phyloP scores from a whole-genome alignment of 805 yeast species.

The Nakazawaea peltata region DNA sequence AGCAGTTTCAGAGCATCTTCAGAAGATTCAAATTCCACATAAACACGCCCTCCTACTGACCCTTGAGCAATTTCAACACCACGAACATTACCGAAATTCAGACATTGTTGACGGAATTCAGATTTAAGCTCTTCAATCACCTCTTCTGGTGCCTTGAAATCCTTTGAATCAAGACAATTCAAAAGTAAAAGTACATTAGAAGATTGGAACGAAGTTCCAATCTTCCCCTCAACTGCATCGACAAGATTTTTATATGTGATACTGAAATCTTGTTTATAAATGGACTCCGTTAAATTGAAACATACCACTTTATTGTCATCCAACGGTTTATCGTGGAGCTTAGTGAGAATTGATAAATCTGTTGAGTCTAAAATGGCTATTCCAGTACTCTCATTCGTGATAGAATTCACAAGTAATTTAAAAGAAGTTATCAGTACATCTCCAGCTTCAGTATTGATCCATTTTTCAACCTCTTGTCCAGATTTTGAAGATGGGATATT shows the following conservation, averaged over 20 bases:
- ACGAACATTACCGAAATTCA: conserved; percentile 44
- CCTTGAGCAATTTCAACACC: conserved; percentile 41
- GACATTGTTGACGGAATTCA: conserved; percentile 44
- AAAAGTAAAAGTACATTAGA: conserved; percentile 54
- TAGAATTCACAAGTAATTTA: conserved; percentile 36
- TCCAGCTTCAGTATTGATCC: conserved; percentile 28
- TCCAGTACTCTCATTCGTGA: conserved; percentile 46
- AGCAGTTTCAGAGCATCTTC: conserved; percentile 35
- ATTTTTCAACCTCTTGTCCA: conserved; percentile 35
- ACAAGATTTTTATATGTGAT: conserved; percentile 12
- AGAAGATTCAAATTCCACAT: conserved; percentile 49
- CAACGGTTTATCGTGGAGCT: too few species aligned
- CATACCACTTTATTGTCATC: conserved; percentile 8
- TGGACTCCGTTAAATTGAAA: conserved; percentile 2
- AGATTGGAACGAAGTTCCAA: conserved; percentile 14
- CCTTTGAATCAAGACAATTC: conserved; percentile 60
- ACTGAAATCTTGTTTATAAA: conserved; percentile 1
- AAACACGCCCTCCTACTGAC: conserved; percentile 67
- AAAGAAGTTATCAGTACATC: conserved; percentile 24
- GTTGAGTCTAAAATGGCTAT: too few species aligned
- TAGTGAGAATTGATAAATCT: too few species aligned
- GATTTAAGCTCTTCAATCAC: conserved; percentile 40
- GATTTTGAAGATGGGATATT: conserved; percentile 37
- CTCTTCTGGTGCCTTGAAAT: conserved; percentile 42
- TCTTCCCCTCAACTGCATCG: conserved; percentile 10